phyloP scores from a whole-genome alignment of 805 yeast genomes.

The Komagataella mondaviorum region DNA sequence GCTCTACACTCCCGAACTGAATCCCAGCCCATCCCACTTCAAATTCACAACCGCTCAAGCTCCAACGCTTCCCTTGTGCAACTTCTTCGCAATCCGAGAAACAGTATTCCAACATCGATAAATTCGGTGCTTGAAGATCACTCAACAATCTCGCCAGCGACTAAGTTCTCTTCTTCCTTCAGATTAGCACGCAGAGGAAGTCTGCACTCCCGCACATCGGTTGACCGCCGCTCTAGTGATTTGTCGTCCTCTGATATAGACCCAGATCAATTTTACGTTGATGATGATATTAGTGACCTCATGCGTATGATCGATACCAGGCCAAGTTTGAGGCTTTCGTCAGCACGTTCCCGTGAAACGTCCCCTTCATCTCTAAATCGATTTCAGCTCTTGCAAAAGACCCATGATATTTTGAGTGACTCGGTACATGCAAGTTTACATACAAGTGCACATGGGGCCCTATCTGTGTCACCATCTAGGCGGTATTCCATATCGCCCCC shows the following conservation, averaged over 20 bases:
- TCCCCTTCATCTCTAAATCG: slow-evolving; percentile 4
- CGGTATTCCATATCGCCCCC: neutral
- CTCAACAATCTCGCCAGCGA: neutral
- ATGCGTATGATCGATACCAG: slow-evolving; percentile 21
- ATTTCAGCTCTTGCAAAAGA: slow-evolving; percentile 6
- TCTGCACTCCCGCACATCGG: slow-evolving; percentile 3
- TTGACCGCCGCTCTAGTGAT: slow-evolving; percentile 2
- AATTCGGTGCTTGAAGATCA: slow-evolving; percentile 21
- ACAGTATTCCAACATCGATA: slow-evolving; percentile 26
- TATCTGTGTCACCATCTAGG: neutral
- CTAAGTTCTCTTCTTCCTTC: neutral
- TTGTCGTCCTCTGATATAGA: slow-evolving; percentile 1
- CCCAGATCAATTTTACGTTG: neutral
- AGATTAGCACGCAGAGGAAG: slow-evolving; percentile 1
- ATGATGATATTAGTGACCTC: slow-evolving; percentile 14
- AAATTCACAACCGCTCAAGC: slow-evolving; percentile 18
- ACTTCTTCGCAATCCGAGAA: slow-evolving; percentile 26
- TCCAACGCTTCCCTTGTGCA: slow-evolving; percentile 44
- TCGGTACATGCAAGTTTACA: slow-evolving; percentile 4
- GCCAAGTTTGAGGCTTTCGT: slow-evolving; percentile 19
- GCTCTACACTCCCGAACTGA: neutral
- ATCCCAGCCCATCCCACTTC: slow-evolving; percentile 5
- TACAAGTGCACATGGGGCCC: neutral
- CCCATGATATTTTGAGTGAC: slow-evolving; percentile 8
- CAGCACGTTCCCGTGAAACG: slow-evolving; percentile 3